Conservation (phyloP, 208 protist species). For the Leishmania mexicana region DNA sequence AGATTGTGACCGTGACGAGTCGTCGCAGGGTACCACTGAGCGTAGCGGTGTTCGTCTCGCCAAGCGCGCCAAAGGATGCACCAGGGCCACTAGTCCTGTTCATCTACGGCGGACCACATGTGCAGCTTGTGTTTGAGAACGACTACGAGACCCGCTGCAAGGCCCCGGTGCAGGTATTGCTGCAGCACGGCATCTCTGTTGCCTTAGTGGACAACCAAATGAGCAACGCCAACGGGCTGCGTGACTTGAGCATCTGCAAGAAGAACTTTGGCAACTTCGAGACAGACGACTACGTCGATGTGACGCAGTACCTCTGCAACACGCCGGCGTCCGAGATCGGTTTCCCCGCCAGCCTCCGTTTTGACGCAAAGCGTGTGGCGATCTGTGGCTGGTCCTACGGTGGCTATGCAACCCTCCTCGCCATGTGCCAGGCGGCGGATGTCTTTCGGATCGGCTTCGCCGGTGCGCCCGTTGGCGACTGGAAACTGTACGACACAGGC, state of each 20-base stretch:
- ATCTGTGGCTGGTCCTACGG: slow-evolving; percentile 92
- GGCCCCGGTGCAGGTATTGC: slow-evolving; percentile 63
- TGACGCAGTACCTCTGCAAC: slow-evolving; percentile 51
- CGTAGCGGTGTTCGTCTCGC: slow-evolving; percentile 65
- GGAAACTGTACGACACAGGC: slow-evolving; percentile 89
- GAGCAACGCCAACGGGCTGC: slow-evolving; percentile 84
- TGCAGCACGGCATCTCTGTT: slow-evolving; percentile 75
- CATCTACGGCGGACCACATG: slow-evolving; percentile 89
- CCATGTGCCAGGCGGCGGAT: slow-evolving; percentile 80
- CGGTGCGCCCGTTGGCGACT: slow-evolving; percentile 87
- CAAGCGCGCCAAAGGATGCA: slow-evolving; percentile 17
- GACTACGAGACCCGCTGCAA: slow-evolving; percentile 56
- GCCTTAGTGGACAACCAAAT: slow-evolving; percentile 87
- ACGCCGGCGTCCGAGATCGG: slow-evolving; percentile 9
- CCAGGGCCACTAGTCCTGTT: slow-evolving; percentile 67
- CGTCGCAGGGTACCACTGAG: slow-evolving; percentile 73
- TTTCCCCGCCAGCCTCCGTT: slow-evolving; percentile 41
- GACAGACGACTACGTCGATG: slow-evolving; percentile 82
- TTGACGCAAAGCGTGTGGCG: slow-evolving; percentile 72
- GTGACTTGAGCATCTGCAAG: slow-evolving; percentile 80
- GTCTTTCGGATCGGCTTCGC: slow-evolving; percentile 85
- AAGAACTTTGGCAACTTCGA: slow-evolving; percentile 86
- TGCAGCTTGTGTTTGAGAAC: slow-evolving; percentile 79
- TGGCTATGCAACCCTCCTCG: slow-evolving; percentile 86
- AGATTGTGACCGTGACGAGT: slow-evolving; percentile 62